A percentile compares a stretch with the other conserved stretches of the same genome.
Evolutionary conservation across 1,139 yeast genomes (phyloP).

Genomic region (Hansenula sp.): DNA sequence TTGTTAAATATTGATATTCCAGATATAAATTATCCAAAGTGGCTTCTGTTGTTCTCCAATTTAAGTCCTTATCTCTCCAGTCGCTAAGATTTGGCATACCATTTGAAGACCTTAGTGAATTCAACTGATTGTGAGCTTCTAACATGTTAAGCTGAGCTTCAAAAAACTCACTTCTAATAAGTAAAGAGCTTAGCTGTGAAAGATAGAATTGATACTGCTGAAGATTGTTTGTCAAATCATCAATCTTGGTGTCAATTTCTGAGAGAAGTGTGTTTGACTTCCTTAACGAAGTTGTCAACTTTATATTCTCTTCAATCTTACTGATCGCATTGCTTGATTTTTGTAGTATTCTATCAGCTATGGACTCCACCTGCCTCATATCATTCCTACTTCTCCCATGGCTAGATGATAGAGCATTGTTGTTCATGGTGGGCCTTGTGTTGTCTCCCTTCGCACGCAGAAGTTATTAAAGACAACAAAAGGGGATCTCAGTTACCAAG

Average conservation of each 20-base stretch:
- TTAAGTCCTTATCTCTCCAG: slow-evolving; percentile 27
- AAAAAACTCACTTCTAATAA: slow-evolving; percentile 33
- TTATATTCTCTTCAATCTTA: slow-evolving; percentile 19
- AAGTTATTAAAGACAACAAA: no score
- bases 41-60: slow-evolving; percentile 39
- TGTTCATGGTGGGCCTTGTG: not conserved
- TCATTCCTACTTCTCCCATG: slow-evolving; percentile 2
- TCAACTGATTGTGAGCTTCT: slow-evolving; percentile 24
- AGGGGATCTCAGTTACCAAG: no score
- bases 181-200: slow-evolving; percentile 29
- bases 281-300: slow-evolving; percentile 15
- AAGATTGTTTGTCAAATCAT: slow-evolving; percentile 10
- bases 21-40: slow-evolving; percentile 44
- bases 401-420: no score
- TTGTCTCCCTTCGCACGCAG: no score
- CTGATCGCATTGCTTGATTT: slow-evolving; percentile 15
- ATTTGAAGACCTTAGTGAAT: slow-evolving; percentile 16
- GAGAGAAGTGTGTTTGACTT: slow-evolving; percentile 13
- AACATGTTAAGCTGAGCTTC: slow-evolving; percentile 33
- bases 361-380: slow-evolving; percentile 6
- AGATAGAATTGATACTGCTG: slow-evolving; percentile 18
- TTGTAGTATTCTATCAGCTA: slow-evolving; percentile 16
- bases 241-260: slow-evolving; percentile 14
- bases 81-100: slow-evolving; percentile 18
- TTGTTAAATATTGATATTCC: slow-evolving; percentile 40